Evolutionary conservation across 2,329 filamentous ascomycete species (phyloP).

Genomic region (Fusarium sp.): DNA sequence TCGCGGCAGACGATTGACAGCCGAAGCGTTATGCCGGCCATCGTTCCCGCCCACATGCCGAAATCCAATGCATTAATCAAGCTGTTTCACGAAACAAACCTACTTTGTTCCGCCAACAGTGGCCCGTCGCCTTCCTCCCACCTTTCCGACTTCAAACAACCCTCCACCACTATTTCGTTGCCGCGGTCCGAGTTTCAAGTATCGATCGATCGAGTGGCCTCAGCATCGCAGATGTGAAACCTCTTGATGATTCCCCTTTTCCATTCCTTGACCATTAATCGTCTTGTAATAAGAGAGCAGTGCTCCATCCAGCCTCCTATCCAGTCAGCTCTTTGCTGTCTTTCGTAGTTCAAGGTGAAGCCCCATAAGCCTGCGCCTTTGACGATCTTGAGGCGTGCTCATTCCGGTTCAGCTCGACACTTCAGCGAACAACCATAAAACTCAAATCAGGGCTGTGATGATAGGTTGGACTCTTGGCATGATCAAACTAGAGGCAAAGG

Average conservation of each 20-base stretch:
- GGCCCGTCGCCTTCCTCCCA: not conserved
- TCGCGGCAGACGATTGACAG: slow-evolving; percentile 11
- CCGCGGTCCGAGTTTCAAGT: slow-evolving; percentile 30
- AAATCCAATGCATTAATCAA: slow-evolving; percentile 25
- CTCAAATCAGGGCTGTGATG: slow-evolving; percentile 3
- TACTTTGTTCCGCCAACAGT: slow-evolving; percentile 8
- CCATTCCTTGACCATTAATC: not conserved
- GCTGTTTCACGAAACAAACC: slow-evolving; percentile 35
- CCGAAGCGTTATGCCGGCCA: slow-evolving; percentile 20
- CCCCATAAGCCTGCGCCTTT: slow-evolving; percentile 10
- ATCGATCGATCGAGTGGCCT: slow-evolving; percentile 22
- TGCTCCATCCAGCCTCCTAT: not conserved
- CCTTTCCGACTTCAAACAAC: slow-evolving; percentile 28
- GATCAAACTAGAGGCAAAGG: not conserved
- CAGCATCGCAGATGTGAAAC: slow-evolving; percentile 26
- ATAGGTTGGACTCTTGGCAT: not conserved
- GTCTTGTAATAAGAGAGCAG: not conserved
- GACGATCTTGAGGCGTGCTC: slow-evolving; percentile 7
- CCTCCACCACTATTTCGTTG: slow-evolving; percentile 22
- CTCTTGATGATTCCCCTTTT: slow-evolving; percentile 7
- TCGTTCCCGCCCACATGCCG: slow-evolving; percentile 24
- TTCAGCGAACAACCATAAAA: not conserved
- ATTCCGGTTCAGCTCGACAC: not conserved
- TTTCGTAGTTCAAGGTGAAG: not conserved
- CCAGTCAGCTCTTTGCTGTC: not conserved